Base-by-base conservation (phyloP, 129 eudicot species). In the Chrysanthemum seticuspe region DNA sequence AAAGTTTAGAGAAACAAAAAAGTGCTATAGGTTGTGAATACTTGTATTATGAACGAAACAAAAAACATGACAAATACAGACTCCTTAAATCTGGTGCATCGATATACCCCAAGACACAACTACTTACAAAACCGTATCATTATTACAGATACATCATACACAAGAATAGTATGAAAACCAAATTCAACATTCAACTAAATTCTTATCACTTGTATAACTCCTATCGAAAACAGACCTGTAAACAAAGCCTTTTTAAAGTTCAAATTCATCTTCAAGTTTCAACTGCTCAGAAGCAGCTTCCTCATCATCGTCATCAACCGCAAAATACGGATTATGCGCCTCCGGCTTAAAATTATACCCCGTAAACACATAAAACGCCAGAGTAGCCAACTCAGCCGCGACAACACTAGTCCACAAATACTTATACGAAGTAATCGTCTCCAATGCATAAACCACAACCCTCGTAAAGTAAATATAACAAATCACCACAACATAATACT, bases 241-340 rank as follows among this genome's bases (percentile, higher is more conserved):
- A 55, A 10, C 44, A 40, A 53, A 50, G 56, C n/a, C 5, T 58
- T 2, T 79, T 88, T 84, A 91, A 78, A 88, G 76, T 74, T 86
- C 97, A 74, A 91, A 88, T 76, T 88, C 96, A 83, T 86, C 93
- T 79, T 88, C 96, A 34, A 86, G 90, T 78, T 86, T 88, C 84
- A 91, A 64, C 61, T 76, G 83, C 83, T 88, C 92, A 8, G 83
- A 80, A 16, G 97, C 97, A 73, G 97, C 97, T 54, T 88, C 97
- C 68, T 89, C 97, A 62, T 92, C 97, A 16, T 87, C 97, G 67
- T 92, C 97, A 82, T 92, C 97, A 56, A 92, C 61, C 13, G 80
- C 91, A 54, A 92, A 83, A 53, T 92, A 92, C 0, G 93, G 93
- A 61, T 92, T 92, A 44, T 87, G 91, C 0, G 85, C 89, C 78